Base-by-base conservation (phyloP, 257 asterid genomes). In the Penstemon davidsonii region DNA sequence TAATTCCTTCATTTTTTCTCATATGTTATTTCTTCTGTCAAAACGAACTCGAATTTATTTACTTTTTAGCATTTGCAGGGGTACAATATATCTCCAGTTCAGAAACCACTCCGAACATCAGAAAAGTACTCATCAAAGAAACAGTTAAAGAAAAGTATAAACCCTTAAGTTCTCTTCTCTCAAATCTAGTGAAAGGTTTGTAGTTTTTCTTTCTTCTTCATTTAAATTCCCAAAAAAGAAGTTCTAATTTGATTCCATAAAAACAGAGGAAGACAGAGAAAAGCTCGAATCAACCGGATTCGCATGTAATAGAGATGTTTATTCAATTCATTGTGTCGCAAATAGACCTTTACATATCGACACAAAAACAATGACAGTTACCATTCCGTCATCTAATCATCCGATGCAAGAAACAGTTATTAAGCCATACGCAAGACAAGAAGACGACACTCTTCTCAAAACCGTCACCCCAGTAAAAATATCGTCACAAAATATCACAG, bases 391-490 rank as follows among this genome's bases (percentile, higher is more conserved):
- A 25, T 25, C 88, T 2, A 40, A 74, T 57, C 79, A 11, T 25
- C 19, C 81, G 1, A 18, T 10, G 7, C 52, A 52, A n/a, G 79
- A 83, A 45, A 70, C 75, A 10, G n/a, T 12, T 0, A 64, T 85
- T 8, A 82, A 79, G 40, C 96, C 96, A 1, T 90, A 90, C 70
- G 88, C 91, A 1, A 68, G 88, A 36, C 91, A 84, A 68, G 81
- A 81, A 49, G 94, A 84, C 54, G 62, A 39, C 0, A n/a, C 10
- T 1, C 87, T 82, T 7, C 83, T 77, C 44, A 41, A 42, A 45
- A n/a, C 40, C 6, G 83, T 87, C 0, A 76, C 84, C 0, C 88
- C 87, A 0, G 86, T 90, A 4, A 79, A 41, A 55, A 79, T 90
- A 61, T 43, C 58, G 0, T 81, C 50, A 8, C 90, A 89, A 0